Percentiles rank a stretch among this genome's conserved stretches.
Conservation (phyloP, 2,329 filamentous ascomycete genomes). For the Colletotrichum ledebouriae region DNA sequence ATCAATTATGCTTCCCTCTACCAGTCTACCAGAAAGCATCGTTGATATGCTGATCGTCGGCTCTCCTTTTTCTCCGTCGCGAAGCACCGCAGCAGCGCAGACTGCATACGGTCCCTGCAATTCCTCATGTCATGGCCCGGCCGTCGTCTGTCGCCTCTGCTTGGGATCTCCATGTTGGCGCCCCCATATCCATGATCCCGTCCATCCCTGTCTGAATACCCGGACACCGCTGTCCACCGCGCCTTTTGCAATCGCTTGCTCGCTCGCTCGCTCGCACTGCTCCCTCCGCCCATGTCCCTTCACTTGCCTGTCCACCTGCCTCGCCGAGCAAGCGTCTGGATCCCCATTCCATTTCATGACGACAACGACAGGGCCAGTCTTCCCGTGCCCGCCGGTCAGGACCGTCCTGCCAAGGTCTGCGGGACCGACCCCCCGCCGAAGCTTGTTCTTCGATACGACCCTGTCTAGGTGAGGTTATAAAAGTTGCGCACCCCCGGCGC, state of each 20-base stretch:
- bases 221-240: constrained; percentile 21
- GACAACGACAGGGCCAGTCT: constrained; percentile 14
- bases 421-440: background rate
- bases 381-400: background rate
- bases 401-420: background rate
- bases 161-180: constrained; percentile 7
- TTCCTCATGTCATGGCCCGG: constrained; percentile 23
- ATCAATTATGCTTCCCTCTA: constrained; percentile 15
- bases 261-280: constrained; percentile 18
- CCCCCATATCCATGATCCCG: constrained; percentile 14
- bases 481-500: constrained; percentile 24
- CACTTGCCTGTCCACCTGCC: constrained; percentile 28
- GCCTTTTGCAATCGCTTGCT: background rate
- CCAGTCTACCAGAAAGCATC: constrained; percentile 2
- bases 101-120: constrained; percentile 30
- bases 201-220: constrained; percentile 2
- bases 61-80: constrained; percentile 7
- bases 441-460: constrained; percentile 11
- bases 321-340: constrained; percentile 30
- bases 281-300: background rate
- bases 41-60: constrained; percentile 23
- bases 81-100: constrained; percentile 15
- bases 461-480: constrained; percentile 28
- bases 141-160: constrained; percentile 22
- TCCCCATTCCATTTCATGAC: constrained; percentile 24